Evolutionary conservation across 1,139 yeast genomes (phyloP).

Genomic region (Torulaspora globosa): DNA sequence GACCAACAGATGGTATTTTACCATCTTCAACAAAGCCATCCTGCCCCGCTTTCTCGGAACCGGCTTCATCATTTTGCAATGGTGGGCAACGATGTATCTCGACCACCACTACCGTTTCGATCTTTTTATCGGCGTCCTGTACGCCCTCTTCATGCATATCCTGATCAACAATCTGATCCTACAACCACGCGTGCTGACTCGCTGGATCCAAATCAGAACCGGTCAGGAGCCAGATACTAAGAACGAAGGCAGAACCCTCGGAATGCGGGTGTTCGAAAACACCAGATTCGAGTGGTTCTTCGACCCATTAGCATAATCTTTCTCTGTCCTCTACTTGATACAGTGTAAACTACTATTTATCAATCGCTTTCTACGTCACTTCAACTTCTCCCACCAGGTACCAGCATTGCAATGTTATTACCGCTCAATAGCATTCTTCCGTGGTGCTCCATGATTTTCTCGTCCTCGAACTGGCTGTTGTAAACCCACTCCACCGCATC

Average conservation of each 20-base stretch:
- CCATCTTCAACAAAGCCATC: conserved; percentile 26
- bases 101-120: conserved; percentile 72
- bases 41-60: conserved; percentile 38
- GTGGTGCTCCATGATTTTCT: conserved; percentile 41
- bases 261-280: conserved; percentile 55
- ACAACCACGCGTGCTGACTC: conserved; percentile 31
- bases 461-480: conserved; percentile 36
- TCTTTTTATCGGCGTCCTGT: conserved; percentile 49
- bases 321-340: background rate
- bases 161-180: conserved; percentile 38
- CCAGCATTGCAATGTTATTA: conserved; percentile 78
- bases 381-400: conserved; percentile 44
- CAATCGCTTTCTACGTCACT: no score
- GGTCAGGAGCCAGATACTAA: conserved; percentile 35
- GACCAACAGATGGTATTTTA: conserved; percentile 24
- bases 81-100: conserved; percentile 73
- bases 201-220: conserved; percentile 34
- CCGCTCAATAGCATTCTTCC: conserved; percentile 78
- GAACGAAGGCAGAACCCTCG: conserved; percentile 47
- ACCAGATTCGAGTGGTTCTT: conserved; percentile 47
- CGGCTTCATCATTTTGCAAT: conserved; percentile 49
- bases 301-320: conserved; percentile 43
- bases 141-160: conserved; percentile 46
- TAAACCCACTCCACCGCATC: conserved; percentile 59
- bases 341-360: no score